Conservation (phyloP, 1,139 yeast species). For the Hansenula sp. region DNA sequence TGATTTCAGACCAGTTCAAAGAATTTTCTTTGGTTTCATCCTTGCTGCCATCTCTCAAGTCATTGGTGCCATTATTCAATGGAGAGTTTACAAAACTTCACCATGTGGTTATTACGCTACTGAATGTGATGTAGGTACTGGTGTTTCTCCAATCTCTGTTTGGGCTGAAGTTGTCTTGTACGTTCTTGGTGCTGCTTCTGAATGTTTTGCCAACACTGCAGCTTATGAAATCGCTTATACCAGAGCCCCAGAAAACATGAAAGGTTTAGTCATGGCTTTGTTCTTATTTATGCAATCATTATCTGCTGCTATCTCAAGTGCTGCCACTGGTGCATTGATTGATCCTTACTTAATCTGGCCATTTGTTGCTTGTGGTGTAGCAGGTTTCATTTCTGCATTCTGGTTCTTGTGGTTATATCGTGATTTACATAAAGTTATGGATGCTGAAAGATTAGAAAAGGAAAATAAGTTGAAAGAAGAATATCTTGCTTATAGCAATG, state of each 20-base stretch:
- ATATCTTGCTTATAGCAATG: background rate
- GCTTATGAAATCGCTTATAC: constrained; percentile 66
- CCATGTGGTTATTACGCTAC: constrained; percentile 54
- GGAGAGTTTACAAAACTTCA: constrained; percentile 60
- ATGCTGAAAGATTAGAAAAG: constrained; percentile 29
- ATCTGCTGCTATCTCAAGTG: constrained; percentile 51
- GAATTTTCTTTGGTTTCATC: constrained; percentile 69
- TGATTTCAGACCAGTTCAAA: constrained; percentile 61
- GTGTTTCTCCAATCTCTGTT: constrained; percentile 43
- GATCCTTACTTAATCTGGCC: constrained; percentile 53
- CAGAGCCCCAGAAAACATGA: constrained; percentile 58
- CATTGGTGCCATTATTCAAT: constrained; percentile 76
- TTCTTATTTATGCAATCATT: constrained; percentile 55
- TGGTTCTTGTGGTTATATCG: constrained; percentile 42
- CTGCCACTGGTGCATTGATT: constrained; percentile 45
- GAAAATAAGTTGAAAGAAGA: background rate
- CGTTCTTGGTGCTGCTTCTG: constrained; percentile 54
- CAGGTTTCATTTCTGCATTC: constrained; percentile 37
- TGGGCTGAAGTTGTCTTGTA: constrained; percentile 48
- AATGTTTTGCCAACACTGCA: constrained; percentile 60
- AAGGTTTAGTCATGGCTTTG: constrained; percentile 59
- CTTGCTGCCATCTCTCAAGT: constrained; percentile 66
- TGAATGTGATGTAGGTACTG: constrained; percentile 35
- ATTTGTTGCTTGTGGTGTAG: constrained; percentile 43
- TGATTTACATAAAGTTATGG: constrained; percentile 48